Conservation (phyloP, 495 filamentous ascomycete genomes). For the Apiosordaria backusii region DNA sequence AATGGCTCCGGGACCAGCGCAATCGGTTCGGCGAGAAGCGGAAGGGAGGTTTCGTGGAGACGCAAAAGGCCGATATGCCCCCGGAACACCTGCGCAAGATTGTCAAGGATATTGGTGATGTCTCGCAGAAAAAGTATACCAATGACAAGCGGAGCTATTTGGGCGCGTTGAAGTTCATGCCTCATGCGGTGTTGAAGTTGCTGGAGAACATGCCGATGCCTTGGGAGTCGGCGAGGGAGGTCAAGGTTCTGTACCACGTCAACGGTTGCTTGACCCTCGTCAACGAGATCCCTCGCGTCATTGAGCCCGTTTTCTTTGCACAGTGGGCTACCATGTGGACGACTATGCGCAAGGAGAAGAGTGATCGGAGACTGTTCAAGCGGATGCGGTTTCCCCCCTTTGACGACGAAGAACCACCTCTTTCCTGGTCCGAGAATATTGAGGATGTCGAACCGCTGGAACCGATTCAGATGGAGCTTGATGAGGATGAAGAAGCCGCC, state of each 20-base stretch:
- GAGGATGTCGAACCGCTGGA: conserved; percentile 97
- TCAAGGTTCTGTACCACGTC: conserved; percentile 97
- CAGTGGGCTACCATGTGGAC: conserved; percentile 99
- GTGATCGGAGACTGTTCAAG: conserved; percentile 94
- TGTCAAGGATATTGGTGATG: conserved; percentile 97
- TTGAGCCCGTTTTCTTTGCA: conserved; percentile 97
- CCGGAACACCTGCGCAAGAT: conserved; percentile 98
- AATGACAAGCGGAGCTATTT: conserved; percentile 98
- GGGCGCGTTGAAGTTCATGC: conserved; percentile 98
- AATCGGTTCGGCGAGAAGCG: conserved; percentile 96
- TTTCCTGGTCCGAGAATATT: conserved; percentile 98
- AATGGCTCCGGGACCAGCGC: conserved; percentile 92
- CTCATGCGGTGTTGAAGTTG: conserved; percentile 97
- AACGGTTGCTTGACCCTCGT: conserved; percentile 97
- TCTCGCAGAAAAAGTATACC: conserved; percentile 98
- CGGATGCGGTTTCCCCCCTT: conserved; percentile 99
- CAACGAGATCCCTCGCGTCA: conserved; percentile 94
- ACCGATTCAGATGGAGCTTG: conserved; percentile 98
- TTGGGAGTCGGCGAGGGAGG: conserved; percentile 93
- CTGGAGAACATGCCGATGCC: conserved; percentile 99
- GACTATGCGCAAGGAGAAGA: conserved; percentile 96
- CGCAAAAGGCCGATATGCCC: conserved; percentile 98
- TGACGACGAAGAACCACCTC: conserved; percentile 95
- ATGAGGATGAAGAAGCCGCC: conserved; percentile 88
- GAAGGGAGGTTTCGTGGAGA: conserved; percentile 93